phyloP scores from a whole-genome alignment of 345 rosid species.

The Kernera saxatilis region DNA sequence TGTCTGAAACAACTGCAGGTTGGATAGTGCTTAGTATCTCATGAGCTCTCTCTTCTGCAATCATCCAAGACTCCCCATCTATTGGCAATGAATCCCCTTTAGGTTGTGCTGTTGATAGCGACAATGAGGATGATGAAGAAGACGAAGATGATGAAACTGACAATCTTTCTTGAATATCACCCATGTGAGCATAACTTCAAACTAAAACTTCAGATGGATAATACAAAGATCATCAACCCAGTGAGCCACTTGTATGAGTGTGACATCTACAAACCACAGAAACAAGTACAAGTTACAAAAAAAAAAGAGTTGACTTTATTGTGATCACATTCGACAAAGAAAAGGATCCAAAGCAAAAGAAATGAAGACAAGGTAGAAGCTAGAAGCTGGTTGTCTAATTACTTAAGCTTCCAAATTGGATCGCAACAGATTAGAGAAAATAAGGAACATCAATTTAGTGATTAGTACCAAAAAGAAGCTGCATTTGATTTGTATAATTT shows the following conservation, averaged over 20 bases:
- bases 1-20: slow-evolving; percentile 61
- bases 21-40: slow-evolving; percentile 69
- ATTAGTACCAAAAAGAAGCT: not conserved
- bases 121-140: slow-evolving; percentile 37
- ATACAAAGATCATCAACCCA: slow-evolving; percentile 3
- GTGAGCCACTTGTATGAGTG: not conserved
- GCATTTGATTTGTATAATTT: not conserved
- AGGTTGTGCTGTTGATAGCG: slow-evolving; percentile 30
- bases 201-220: slow-evolving; percentile 19
- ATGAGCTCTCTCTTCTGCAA: slow-evolving; percentile 67
- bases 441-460: not conserved
- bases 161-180: slow-evolving; percentile 42
- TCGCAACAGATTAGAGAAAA: not conserved
- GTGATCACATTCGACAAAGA: not conserved
- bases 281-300: not conserved
- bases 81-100: slow-evolving; percentile 34
- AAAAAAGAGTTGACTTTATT: not conserved
- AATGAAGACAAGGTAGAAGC: not conserved
- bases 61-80: slow-evolving; percentile 54
- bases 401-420: not conserved
- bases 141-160: slow-evolving; percentile 43
- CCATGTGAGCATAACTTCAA: slow-evolving; percentile 46
- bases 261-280: slow-evolving; percentile 18
- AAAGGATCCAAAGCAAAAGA: not conserved
- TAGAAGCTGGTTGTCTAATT: not conserved